Evolutionary conservation across 768 basidiomycete species (phyloP).

Genomic region (Russula abietina): DNA sequence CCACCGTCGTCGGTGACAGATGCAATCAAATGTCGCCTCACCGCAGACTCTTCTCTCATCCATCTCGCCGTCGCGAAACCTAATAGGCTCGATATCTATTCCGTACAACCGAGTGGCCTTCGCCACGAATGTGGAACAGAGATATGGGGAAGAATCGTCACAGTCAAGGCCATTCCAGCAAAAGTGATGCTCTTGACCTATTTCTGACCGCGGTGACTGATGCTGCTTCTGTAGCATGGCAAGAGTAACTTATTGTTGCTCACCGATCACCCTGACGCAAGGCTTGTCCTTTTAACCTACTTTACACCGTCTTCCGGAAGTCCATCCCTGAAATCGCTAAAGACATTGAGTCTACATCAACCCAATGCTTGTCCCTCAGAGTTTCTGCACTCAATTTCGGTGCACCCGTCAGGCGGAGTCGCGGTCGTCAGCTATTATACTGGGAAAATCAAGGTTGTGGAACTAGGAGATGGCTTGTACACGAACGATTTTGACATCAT

Average conservation of each 20-base stretch:
- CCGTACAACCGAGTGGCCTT: constrained; percentile 55
- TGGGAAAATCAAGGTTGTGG: constrained; percentile 63
- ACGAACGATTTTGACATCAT: constrained; percentile 55
- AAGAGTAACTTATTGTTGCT: constrained; percentile 55
- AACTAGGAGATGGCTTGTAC: constrained; percentile 49
- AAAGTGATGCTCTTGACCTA: constrained; percentile 36
- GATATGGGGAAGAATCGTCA: constrained; percentile 62
- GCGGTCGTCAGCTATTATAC: constrained; percentile 62
- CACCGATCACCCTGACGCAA: constrained; percentile 72
- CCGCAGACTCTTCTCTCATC: constrained; percentile 43
- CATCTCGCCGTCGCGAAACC: constrained; percentile 66
- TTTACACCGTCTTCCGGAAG: constrained; percentile 32
- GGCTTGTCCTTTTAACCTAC: constrained; percentile 59
- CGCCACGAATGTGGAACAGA: constrained; percentile 53
- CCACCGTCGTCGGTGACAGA: constrained; percentile 63
- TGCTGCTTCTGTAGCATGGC: constrained; percentile 8
- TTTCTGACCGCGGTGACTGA: constrained; percentile 6
- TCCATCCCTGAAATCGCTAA: constrained; percentile 36
- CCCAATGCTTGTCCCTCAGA: constrained; percentile 56
- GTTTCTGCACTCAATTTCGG: constrained; percentile 61
- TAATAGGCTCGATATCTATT: constrained; percentile 62
- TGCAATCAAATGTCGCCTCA: constrained; percentile 64
- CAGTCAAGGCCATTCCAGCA: constrained; percentile 50
- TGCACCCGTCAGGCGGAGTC: constrained; percentile 56
- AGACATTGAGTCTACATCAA: constrained; percentile 51